These are phyloP conservation scores for Turritis glabra DNA, from an alignment of 345 rosid genomes.

Conservation along the genomic window DNA sequence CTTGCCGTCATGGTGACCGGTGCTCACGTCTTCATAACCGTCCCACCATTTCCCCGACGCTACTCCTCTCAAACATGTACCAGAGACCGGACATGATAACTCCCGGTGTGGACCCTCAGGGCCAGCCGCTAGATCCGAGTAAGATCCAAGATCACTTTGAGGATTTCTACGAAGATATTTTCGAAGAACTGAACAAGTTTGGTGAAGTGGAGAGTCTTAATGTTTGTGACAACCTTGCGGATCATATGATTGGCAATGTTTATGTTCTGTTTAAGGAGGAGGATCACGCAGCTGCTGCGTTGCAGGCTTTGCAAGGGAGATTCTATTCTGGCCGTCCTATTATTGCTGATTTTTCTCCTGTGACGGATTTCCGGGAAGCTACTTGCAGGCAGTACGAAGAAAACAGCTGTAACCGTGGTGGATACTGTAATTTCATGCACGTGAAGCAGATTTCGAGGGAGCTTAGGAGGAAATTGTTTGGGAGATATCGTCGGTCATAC, in stretches of 20 bases:
- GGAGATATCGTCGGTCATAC: slow-evolving; percentile 55
- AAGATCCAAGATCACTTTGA: slow-evolving; percentile 82
- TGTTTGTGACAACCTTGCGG: slow-evolving; percentile 86
- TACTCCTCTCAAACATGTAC: slow-evolving; percentile 76
- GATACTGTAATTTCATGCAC: slow-evolving; percentile 94
- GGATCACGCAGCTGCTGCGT: slow-evolving; percentile 83
- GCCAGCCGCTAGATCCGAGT: slow-evolving; percentile 64
- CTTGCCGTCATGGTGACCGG: slow-evolving; percentile 84
- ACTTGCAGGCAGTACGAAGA: slow-evolving; percentile 88
- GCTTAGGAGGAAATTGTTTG: slow-evolving; percentile 69
- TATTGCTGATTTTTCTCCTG: slow-evolving; percentile 88
- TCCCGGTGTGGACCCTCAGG: slow-evolving; percentile 74
- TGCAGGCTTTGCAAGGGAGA: slow-evolving; percentile 76
- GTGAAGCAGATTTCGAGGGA: slow-evolving; percentile 83
- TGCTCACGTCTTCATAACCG: slow-evolving; percentile 80
- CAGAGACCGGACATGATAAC: slow-evolving; percentile 88
- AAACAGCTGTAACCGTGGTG: slow-evolving; percentile 83
- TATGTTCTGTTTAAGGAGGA: slow-evolving; percentile 85
- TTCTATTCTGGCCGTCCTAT: slow-evolving; percentile 91
- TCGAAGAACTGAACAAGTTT: slow-evolving; percentile 78
- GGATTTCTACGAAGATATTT: slow-evolving; percentile 77
- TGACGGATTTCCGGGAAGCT: slow-evolving; percentile 86
- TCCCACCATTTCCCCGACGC: slow-evolving; percentile 74
- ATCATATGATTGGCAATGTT: slow-evolving; percentile 91
- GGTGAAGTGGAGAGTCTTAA: slow-evolving; percentile 87